Percentiles rank a stretch among this genome's conserved stretches.
Evolutionary conservation across 73 alveolate genomes (phyloP).

Genomic region (Paramecium caudatum): DNA sequence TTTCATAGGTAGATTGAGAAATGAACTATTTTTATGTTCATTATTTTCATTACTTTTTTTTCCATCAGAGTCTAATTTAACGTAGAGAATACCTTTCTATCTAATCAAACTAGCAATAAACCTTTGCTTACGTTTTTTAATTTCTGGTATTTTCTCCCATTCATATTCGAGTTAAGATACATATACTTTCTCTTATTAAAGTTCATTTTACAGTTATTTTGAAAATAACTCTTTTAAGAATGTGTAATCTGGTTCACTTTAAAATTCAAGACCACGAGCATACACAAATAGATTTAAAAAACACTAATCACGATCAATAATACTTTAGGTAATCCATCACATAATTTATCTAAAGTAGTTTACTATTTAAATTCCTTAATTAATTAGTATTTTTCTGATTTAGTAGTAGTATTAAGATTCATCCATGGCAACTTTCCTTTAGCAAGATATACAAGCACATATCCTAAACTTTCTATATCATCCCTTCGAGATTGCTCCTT

Average conservation of each 20-base stretch:
- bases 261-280: constrained; percentile 78
- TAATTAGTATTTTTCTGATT: constrained; percentile 67
- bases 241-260: constrained; percentile 81
- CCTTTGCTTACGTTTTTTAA: constrained; percentile 1
- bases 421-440: constrained; percentile 82
- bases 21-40: constrained; percentile 14
- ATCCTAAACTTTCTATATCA: constrained; percentile 84
- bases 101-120: not conserved
- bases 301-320: constrained; percentile 61
- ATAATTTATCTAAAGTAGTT: constrained; percentile 24
- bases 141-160: constrained; percentile 44
- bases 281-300: constrained; percentile 68
- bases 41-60: constrained; percentile 11
- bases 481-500: constrained; percentile 85
- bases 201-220: not conserved
- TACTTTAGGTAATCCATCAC: constrained; percentile 81
- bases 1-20: constrained; percentile 17
- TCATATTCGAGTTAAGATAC: not conserved
- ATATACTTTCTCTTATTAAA: not conserved
- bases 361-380: constrained; percentile 7
- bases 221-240: constrained; percentile 74
- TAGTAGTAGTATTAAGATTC: constrained; percentile 77
- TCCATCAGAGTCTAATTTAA: constrained; percentile 34
- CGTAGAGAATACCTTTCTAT: not conserved
- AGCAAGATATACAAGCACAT: constrained; percentile 78